These are phyloP conservation scores for Vaccinium corymbosum DNA, from an alignment of 148 eudicot species.

Conservation along the genomic window DNA sequence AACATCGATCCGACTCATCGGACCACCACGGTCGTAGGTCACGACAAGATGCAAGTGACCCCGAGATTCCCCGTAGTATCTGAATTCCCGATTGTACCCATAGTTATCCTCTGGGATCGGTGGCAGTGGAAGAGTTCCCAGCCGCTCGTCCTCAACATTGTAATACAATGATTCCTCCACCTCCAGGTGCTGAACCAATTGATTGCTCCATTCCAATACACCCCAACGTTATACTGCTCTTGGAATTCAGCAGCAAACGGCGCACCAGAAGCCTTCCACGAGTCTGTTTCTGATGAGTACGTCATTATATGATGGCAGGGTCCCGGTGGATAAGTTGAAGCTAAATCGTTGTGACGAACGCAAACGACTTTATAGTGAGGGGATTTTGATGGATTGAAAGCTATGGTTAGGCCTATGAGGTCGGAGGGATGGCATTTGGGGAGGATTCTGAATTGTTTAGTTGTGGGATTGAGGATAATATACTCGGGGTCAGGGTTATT, in stretches of 20 bases:
- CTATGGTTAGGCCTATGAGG: background rate
- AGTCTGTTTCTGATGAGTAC: conserved; percentile 1
- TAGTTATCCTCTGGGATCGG: too few relatives aligned
- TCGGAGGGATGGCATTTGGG: background rate
- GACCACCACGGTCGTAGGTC: background rate
- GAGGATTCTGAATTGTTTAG: background rate
- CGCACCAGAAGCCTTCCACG: conserved; percentile 8
- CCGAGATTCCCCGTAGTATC: conserved; percentile 13
- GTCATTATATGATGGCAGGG: background rate
- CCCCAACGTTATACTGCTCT: background rate
- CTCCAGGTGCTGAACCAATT: conserved; percentile 14
- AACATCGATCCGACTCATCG: background rate
- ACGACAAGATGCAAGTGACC: conserved; percentile 19
- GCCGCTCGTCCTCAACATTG: conserved; percentile 18
- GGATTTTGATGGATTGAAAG: conserved; percentile 8
- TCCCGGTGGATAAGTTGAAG: too few relatives aligned
- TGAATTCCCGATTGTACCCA: background rate
- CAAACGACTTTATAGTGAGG: conserved; percentile 7
- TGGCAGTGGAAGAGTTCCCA: conserved; percentile 12
- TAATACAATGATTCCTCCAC: conserved; percentile 3
- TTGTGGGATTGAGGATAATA: conserved; percentile 4
- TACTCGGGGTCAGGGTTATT: background rate
- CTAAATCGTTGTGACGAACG: too few relatives aligned
- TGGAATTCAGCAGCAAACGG: background rate
- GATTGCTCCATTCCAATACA: conserved; percentile 18